Percentiles rank a stretch among this genome's conserved stretches.
These are phyloP conservation scores for Melanomma pulvis-pyrius DNA, from an alignment of 495 filamentous ascomycete genomes.

Conservation along the genomic window DNA sequence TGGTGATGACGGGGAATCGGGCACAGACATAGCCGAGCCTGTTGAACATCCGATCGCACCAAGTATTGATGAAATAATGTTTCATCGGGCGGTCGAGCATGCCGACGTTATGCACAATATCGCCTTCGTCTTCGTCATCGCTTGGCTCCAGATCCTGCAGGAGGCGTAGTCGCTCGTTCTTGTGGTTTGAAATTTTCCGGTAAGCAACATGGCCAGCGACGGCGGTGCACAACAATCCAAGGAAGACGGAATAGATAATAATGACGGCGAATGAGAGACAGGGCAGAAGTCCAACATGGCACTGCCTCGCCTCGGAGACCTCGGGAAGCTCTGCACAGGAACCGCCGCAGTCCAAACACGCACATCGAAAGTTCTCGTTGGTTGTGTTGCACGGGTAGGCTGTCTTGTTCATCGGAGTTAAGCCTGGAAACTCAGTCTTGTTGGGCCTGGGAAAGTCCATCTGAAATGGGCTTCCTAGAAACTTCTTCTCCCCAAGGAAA, in stretches of 20 bases:
- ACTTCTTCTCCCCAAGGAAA: constrained; percentile 89
- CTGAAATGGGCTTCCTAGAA: constrained; percentile 91
- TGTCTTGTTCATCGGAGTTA: constrained; percentile 65
- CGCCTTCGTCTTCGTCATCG: constrained; percentile 89
- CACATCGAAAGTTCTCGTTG: constrained; percentile 81
- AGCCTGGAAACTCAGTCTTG: constrained; percentile 58
- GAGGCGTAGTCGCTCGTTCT: constrained; percentile 79
- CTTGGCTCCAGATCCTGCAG: constrained; percentile 80
- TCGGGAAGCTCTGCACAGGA: constrained; percentile 81
- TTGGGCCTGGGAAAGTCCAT: constrained; percentile 80
- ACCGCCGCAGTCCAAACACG: constrained; percentile 87
- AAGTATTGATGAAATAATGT: constrained; percentile 76
- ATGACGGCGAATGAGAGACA: constrained; percentile 93
- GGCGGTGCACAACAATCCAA: constrained; percentile 65
- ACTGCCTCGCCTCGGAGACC: constrained; percentile 65
- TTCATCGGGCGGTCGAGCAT: constrained; percentile 71
- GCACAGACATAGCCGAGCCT: constrained; percentile 81
- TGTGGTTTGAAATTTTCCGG: constrained; percentile 68
- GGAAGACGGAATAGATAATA: constrained; percentile 75
- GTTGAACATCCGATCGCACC: constrained; percentile 77
- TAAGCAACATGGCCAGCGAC: constrained; percentile 75
- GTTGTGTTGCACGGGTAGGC: constrained; percentile 86
- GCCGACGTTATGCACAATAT: constrained; percentile 70
- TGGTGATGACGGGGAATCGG: constrained; percentile 81
- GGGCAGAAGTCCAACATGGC: constrained; percentile 81